phyloP scores from a whole-genome alignment of 306 rosid species.

The Sechiopsis laciniata region DNA sequence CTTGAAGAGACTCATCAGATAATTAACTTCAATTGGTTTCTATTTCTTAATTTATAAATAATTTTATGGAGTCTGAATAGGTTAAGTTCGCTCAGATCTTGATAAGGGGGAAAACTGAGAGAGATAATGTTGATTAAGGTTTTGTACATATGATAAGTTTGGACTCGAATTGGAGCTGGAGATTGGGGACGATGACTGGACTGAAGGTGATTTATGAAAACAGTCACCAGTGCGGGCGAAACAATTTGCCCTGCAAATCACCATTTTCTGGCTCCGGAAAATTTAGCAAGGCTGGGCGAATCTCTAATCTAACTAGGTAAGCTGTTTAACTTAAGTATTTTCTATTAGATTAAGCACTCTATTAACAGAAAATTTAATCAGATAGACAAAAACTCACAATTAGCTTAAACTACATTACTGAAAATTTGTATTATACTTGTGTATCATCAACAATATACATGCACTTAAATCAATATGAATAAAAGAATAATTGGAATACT shows the following conservation, averaged over 20 bases:
- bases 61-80: not conserved
- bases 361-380: not conserved
- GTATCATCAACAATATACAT: not conserved
- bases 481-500: conserved; percentile 14
- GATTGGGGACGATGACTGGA: not conserved
- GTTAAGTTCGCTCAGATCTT: not conserved
- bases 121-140: not conserved
- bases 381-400: not conserved
- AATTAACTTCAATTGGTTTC: not conserved
- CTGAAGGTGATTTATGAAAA: not conserved
- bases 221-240: too few species aligned
- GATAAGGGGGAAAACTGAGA: not conserved
- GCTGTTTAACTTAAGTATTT: not conserved
- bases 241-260: not conserved
- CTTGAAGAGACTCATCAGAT: not conserved
- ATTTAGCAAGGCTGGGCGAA: not conserved
- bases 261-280: not conserved
- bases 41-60: too few species aligned
- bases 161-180: not conserved
- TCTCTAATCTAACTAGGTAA: not conserved
- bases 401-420: not conserved
- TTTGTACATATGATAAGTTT: not conserved
- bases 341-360: not conserved
- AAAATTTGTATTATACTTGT: not conserved
- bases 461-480: conserved; percentile 14